Percentiles rank a stretch among this genome's conserved stretches.
These are phyloP conservation scores for Hygrophila difformis DNA, from an alignment of 257 asterid species.

Conservation along the genomic window DNA sequence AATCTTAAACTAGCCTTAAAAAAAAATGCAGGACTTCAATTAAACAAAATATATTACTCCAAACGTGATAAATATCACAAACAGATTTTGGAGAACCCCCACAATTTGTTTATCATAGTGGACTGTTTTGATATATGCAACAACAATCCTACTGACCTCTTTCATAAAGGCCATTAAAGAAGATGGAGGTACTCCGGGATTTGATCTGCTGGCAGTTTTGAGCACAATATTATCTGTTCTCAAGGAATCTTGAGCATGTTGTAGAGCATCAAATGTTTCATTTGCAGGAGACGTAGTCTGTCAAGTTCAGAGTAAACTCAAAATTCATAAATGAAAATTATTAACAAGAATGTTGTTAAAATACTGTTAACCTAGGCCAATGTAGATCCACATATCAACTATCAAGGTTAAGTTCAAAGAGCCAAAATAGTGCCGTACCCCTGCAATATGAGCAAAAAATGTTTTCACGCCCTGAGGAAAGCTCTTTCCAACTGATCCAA, in stretches of 20 bases:
- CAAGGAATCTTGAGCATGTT: slow-evolving; percentile 63
- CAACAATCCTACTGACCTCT: no score
- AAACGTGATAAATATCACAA: no score
- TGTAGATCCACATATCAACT: background rate
- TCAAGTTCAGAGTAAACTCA: slow-evolving; percentile 13
- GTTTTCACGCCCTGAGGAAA: slow-evolving; percentile 44
- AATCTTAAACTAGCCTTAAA: no score
- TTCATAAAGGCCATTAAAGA: slow-evolving; percentile 80
- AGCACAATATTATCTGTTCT: slow-evolving; percentile 36
- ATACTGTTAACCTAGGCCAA: background rate
- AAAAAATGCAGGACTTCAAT: no score
- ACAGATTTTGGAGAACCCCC: no score
- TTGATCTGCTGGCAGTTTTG: slow-evolving; percentile 58
- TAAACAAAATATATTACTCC: no score
- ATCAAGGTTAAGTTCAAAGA: slow-evolving; percentile 14
- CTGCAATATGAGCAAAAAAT: slow-evolving; percentile 71
- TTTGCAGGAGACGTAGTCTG: slow-evolving; percentile 38
- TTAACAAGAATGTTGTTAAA: background rate
- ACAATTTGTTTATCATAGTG: no score
- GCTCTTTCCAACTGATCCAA: slow-evolving; percentile 94
- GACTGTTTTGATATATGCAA: no score
- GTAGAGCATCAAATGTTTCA: slow-evolving; percentile 52
- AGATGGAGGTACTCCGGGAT: slow-evolving; percentile 97
- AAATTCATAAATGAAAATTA: slow-evolving; percentile 11
- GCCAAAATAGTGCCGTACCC: slow-evolving; percentile 44